These are phyloP conservation scores for Vitis hybrid DNA, from an alignment of 177 flowering plant species.

Conservation along the genomic window DNA sequence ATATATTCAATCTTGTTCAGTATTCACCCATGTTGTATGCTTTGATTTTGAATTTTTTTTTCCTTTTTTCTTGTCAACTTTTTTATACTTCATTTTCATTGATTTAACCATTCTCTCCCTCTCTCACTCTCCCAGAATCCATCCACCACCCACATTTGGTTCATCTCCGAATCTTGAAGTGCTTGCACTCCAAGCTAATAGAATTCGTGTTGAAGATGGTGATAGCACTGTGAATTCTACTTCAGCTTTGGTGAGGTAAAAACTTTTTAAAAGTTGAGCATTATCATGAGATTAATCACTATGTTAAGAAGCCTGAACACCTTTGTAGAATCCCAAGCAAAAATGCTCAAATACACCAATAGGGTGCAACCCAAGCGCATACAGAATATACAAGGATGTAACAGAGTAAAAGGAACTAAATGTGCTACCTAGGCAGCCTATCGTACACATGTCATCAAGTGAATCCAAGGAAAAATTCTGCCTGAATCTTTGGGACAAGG, in stretches of 20 bases:
- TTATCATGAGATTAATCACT: not conserved
- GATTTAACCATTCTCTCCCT: constrained; percentile 4
- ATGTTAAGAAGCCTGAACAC: not conserved
- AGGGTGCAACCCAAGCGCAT: too few species aligned
- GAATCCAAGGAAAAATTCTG: too few species aligned
- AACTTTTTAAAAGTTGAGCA: not conserved
- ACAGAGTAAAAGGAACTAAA: too few species aligned
- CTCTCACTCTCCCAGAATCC: constrained; percentile 35
- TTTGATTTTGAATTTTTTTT: constrained; percentile 1
- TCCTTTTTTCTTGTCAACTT: not conserved
- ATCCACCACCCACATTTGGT: constrained; percentile 57
- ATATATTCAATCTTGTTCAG: constrained; percentile 2
- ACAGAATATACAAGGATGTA: too few species aligned
- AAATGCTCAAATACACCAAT: too few species aligned
- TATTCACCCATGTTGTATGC: not conserved
- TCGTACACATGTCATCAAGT: too few species aligned
- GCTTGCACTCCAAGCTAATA: constrained; percentile 30
- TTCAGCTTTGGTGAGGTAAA: constrained; percentile 23
- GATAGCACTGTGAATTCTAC: constrained; percentile 23
- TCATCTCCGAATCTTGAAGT: constrained; percentile 48
- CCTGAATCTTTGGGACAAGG: too few species aligned
- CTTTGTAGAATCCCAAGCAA: not conserved
- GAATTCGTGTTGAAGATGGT: constrained; percentile 23
- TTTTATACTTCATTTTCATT: not conserved
- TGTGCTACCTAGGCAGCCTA: too few species aligned